Conservation (phyloP, 306 rosid species). For the Vigna reflexopilosa region DNA sequence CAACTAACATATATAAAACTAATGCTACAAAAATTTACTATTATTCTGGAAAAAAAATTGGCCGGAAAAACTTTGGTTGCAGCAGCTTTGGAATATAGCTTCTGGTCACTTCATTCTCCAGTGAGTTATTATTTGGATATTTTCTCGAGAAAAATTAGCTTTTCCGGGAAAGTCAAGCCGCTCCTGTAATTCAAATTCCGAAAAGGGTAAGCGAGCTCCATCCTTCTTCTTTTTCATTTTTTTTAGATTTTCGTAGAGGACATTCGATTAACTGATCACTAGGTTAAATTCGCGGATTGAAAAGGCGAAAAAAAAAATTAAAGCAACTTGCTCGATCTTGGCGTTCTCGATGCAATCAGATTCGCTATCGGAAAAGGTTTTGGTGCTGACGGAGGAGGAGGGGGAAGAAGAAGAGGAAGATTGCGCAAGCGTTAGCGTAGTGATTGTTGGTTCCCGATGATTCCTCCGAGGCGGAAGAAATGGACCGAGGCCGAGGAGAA, state of each 20-base stretch:
- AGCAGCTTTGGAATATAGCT: slow-evolving; percentile 18
- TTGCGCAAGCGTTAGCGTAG: not conserved
- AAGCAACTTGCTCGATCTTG: slow-evolving; percentile 31
- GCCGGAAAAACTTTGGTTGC: not conserved
- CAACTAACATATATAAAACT: too few species aligned
- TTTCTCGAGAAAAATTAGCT: slow-evolving; percentile 36
- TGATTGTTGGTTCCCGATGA: slow-evolving; percentile 54
- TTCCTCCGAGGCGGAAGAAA: slow-evolving; percentile 89
- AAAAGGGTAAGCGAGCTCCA: slow-evolving; percentile 34
- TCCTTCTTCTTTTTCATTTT: not conserved
- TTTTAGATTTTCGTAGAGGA: slow-evolving; percentile 1
- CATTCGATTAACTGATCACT: slow-evolving; percentile 20
- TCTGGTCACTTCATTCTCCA: slow-evolving; percentile 4
- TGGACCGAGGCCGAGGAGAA: slow-evolving; percentile 98
- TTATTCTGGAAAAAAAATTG: slow-evolving; percentile 20
- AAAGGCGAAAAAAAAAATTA: not conserved
- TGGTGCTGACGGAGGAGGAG: slow-evolving; percentile 38
- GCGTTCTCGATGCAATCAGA: slow-evolving; percentile 51
- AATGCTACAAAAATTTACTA: not conserved
- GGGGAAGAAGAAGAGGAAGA: slow-evolving; percentile 27
- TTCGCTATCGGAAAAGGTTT: slow-evolving; percentile 37
- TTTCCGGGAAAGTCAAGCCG: slow-evolving; percentile 36
- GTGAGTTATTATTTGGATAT: slow-evolving; percentile 9
- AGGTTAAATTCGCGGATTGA: slow-evolving; percentile 33
- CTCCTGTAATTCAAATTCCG: not conserved